Percentiles rank a stretch among this genome's conserved stretches.
Conservation (phyloP, 2,329 filamentous ascomycete genomes). For the Diaporthe ampelina region DNA sequence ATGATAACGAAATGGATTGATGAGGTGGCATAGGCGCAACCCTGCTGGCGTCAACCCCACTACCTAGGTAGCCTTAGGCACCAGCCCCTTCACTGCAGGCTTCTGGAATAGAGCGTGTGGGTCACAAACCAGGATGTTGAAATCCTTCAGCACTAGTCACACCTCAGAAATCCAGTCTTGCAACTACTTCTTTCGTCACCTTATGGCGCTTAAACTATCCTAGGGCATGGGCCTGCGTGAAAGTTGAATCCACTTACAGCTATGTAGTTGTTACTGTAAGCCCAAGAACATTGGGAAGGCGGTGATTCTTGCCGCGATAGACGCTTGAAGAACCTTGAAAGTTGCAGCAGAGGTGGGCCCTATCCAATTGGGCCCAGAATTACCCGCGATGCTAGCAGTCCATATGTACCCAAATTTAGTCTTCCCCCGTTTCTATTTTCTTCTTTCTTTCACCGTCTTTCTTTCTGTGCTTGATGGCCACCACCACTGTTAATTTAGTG, state of each 20-base stretch:
- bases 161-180: neutral
- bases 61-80: too few relatives aligned
- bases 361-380: neutral
- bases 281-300: neutral
- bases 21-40: neutral
- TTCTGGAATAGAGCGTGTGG: neutral
- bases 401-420: neutral
- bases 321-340: neutral
- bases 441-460: neutral
- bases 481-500: neutral
- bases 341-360: neutral
- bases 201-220: too few relatives aligned
- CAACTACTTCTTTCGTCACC: neutral
- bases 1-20: too few relatives aligned
- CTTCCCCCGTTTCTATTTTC: neutral
- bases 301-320: neutral
- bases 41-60: neutral
- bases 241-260: neutral
- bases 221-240: too few relatives aligned
- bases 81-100: neutral
- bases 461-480: neutral
- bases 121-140: neutral
- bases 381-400: neutral
- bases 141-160: neutral
- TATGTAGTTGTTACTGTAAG: neutral